Conservation (phyloP, 495 filamentous ascomycete species). For the Aspergillus bertholletiae region DNA sequence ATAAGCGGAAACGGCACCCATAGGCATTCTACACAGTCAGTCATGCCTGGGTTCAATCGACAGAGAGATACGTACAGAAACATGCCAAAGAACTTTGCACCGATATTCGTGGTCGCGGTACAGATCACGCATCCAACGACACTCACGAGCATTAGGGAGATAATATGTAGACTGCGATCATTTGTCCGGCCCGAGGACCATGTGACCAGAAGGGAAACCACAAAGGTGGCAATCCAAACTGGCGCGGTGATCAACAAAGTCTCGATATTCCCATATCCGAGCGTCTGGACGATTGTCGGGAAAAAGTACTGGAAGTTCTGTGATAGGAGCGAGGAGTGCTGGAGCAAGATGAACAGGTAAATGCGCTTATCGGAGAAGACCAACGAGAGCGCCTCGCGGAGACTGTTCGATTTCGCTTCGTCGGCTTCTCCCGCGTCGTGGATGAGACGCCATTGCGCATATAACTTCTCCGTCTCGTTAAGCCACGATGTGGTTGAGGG, state of each 20-base stretch:
- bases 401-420: constrained; percentile 19
- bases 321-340: constrained; percentile 32
- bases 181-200: constrained; percentile 72
- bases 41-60: constrained; percentile 5
- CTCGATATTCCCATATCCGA: constrained; percentile 59
- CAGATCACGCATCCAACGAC: constrained; percentile 69
- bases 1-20: constrained; percentile 64
- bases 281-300: constrained; percentile 71
- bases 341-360: constrained; percentile 34
- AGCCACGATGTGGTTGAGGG: constrained; percentile 74
- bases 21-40: constrained; percentile 30
- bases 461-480: constrained; percentile 59
- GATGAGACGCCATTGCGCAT: constrained; percentile 68
- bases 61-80: constrained; percentile 48
- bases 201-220: constrained; percentile 66
- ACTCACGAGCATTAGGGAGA: constrained; percentile 60
- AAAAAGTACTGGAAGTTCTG: constrained; percentile 79
- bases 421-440: constrained; percentile 78
- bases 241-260: constrained; percentile 75
- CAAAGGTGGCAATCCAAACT: constrained; percentile 69
- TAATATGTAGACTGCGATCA: constrained; percentile 73
- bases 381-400: constrained; percentile 24
- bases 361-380: constrained; percentile 34
- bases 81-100: constrained; percentile 71
- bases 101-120: constrained; percentile 59